These are phyloP conservation scores for Corynespora cassiicola DNA, from an alignment of 2,329 filamentous ascomycete genomes.

Conservation along the genomic window DNA sequence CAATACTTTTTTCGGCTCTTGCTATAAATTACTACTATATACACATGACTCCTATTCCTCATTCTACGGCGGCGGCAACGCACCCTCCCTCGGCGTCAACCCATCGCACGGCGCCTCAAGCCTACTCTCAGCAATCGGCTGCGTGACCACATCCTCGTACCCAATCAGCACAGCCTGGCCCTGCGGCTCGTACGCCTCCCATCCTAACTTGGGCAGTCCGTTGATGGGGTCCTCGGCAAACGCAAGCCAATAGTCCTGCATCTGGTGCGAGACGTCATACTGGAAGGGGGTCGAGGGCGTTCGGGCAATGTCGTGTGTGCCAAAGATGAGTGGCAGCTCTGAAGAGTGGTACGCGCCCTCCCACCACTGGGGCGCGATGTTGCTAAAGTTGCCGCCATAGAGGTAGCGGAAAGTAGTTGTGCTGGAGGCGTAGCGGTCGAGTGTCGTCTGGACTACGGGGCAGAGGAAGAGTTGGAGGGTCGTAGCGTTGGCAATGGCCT, in stretches of 20 bases:
- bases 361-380: conserved; percentile 42
- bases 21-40: too few species aligned
- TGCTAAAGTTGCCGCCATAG: conserved; percentile 45
- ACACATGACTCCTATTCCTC: too few species aligned
- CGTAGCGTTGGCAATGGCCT: conserved; percentile 18
- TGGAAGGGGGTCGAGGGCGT: conserved; percentile 37
- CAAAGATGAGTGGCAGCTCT: conserved; percentile 45
- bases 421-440: conserved; percentile 27
- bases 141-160: conserved; percentile 1
- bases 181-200: conserved; percentile 36
- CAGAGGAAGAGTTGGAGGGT: conserved; percentile 39
- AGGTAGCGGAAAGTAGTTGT: conserved; percentile 45
- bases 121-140: conserved; percentile 5
- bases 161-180: conserved; percentile 32
- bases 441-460: conserved; percentile 32
- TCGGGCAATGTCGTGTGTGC: conserved; percentile 36
- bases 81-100: background rate
- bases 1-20: too few species aligned
- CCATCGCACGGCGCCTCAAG: conserved; percentile 4
- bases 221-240: conserved; percentile 42
- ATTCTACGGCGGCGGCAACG: conserved; percentile 1
- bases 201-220: conserved; percentile 37
- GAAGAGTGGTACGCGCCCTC: conserved; percentile 44
- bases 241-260: conserved; percentile 46
- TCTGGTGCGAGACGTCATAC: conserved; percentile 35